These are phyloP conservation scores for Inonotus hispidus DNA, from an alignment of 1,284 basidiomycete genomes.

Conservation along the genomic window DNA sequence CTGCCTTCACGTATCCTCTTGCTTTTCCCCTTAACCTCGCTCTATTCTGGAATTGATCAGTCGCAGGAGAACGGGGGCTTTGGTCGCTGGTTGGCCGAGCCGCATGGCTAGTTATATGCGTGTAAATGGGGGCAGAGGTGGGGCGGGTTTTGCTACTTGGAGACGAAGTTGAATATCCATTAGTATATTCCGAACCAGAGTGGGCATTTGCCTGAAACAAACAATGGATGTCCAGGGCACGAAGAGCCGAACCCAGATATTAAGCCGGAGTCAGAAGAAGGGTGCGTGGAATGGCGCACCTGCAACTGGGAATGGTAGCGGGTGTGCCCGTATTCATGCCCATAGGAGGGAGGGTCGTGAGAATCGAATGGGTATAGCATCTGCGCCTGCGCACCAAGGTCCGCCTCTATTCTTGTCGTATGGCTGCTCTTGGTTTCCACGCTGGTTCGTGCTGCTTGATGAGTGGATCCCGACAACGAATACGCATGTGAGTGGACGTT, in stretches of 20 bases:
- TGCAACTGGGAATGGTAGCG: too few relatives aligned
- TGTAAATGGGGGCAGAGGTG: neutral
- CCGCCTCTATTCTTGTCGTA: neutral
- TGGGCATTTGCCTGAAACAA: too few relatives aligned
- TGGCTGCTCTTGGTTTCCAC: neutral
- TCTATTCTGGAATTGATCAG: too few relatives aligned
- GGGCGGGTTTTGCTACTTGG: neutral
- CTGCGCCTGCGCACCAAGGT: neutral
- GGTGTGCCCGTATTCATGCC: too few relatives aligned
- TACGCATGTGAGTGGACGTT: constrained; percentile 3
- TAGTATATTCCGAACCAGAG: neutral
- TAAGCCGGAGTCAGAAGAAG: too few relatives aligned
- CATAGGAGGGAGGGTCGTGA: neutral
- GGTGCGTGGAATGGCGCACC: too few relatives aligned
- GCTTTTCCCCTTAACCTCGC: neutral
- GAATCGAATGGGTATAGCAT: neutral
- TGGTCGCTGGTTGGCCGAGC: too few relatives aligned
- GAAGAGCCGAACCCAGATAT: neutral
- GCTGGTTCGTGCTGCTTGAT: neutral
- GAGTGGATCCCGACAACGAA: neutral
- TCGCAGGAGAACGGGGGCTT: too few relatives aligned
- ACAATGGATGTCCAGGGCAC: neutral
- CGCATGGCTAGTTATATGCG: neutral
- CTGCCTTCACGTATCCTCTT: neutral
- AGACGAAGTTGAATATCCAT: neutral